A percentile compares a stretch with the other conserved stretches of the same genome.
Conservation (phyloP, 2,329 filamentous ascomycete genomes). For the Colletotrichum lindemuthianum region DNA sequence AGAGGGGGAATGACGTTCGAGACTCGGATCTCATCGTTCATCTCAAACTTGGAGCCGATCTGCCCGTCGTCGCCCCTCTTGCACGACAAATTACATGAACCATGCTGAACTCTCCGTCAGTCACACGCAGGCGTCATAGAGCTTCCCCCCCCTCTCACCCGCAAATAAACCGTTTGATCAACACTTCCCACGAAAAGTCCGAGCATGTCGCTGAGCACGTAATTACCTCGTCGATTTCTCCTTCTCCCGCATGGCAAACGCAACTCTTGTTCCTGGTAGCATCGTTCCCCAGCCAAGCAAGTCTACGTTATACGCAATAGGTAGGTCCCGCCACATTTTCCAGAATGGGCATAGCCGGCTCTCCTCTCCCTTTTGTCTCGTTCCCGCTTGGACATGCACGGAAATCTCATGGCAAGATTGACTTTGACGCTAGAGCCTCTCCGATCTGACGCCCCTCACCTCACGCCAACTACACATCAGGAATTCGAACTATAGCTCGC, state of each 20-base stretch:
- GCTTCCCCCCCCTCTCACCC: no score
- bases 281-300: conserved; percentile 1
- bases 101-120: neutral
- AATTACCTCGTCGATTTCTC: no score
- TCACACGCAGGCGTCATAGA: no score
- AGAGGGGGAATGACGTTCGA: neutral
- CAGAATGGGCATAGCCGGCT: conserved; percentile 3
- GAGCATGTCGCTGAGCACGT: no score
- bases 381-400: neutral
- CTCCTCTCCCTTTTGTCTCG: neutral
- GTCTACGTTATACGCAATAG: neutral
- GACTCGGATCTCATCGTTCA: conserved; percentile 13
- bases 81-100: neutral
- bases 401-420: conserved; percentile 11
- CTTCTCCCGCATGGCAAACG: neutral
- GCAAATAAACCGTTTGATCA: no score
- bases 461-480: neutral
- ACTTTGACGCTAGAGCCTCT: conserved; percentile 20
- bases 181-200: no score
- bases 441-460: conserved; percentile 3
- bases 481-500: conserved; percentile 14
- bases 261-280: neutral
- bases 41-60: conserved; percentile 13
- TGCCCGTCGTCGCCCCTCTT: neutral
- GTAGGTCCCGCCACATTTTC: conserved; percentile 1